Base-by-base conservation (phyloP, 352 stramenopile species). In the Phytophthora boehmeriae region DNA sequence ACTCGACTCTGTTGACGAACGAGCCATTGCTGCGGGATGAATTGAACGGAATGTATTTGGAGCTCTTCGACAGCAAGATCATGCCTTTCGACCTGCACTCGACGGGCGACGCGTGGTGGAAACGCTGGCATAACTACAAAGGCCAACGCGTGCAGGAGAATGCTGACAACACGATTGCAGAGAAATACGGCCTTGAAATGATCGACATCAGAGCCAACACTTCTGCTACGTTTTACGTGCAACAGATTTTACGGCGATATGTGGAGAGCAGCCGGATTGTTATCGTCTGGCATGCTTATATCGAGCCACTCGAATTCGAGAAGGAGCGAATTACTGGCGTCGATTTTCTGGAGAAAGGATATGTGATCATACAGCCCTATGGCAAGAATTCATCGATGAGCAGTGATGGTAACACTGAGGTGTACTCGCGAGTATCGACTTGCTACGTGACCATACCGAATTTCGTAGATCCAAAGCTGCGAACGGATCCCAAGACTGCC, bases 171-270 rank as follows among this genome's bases (percentile, higher is more conserved):
- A 88, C 73, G 8, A 76, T 88, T 19, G 55, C 83, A 4, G 78
- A 90, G 50, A 73, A 74, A 45, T 83, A 82, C 55, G 74, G 78
- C 32, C 16, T 90, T 9, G 81, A 90, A 63, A 68, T 88, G 53
- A 57, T 71, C 8, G 75, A 68, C 19, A 59, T 63, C 34, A 80
- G 45, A 63, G 85, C 80, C 35, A 68, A 69, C 25, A 88, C 59
- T 10, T 68, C 64, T n/a, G 75, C 73, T 5, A 66, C 71, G 27
- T 86, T 88, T 58, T 73, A 78, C 39, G 67, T 81, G 10, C 71
- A 86, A 53, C 76, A 89, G 48, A 70, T 90, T 52, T 56, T 87
- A 34, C 71, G 69, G 0, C 75, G 78, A 4, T 76, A 80, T 53
- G 73, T 83, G 9, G 78, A 89, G 39, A 52, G 75, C 13, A 66